phyloP scores from a whole-genome alignment of 352 stramenopile species.

The Elongisporangium prolatum region DNA sequence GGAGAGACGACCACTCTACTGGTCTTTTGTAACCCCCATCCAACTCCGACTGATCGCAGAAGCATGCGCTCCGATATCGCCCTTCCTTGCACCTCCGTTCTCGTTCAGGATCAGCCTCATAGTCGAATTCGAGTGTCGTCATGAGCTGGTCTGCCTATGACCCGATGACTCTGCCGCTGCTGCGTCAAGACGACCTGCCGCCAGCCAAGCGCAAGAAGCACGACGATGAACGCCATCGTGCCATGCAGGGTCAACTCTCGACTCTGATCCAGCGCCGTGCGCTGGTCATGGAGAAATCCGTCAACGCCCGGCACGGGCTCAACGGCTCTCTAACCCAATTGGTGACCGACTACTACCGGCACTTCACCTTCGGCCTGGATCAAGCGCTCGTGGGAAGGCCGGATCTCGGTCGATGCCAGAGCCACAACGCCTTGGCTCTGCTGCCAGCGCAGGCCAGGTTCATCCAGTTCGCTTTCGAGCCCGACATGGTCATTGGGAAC shows the following conservation, averaged over 20 bases:
- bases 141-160: background rate
- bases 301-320: background rate
- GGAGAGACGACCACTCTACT: background rate
- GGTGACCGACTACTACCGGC: background rate
- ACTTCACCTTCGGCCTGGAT: background rate
- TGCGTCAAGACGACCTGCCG: background rate
- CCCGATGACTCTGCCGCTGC: no score
- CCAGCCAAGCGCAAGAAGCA: background rate
- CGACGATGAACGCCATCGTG: background rate
- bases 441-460: background rate
- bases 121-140: background rate
- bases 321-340: background rate
- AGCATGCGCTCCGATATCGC: background rate
- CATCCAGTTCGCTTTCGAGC: background rate
- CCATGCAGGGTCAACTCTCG: background rate
- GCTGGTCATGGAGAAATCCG: background rate
- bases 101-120: background rate
- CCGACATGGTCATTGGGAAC: background rate
- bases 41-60: background rate
- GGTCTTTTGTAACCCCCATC: background rate
- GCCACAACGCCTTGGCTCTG: background rate
- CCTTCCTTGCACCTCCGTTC: background rate
- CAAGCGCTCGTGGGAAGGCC: background rate
- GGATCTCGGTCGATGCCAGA: background rate
- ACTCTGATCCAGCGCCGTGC: background rate